phyloP scores from a whole-genome alignment of 179 eudicot genomes.

The Sideroxylon spinosum region DNA sequence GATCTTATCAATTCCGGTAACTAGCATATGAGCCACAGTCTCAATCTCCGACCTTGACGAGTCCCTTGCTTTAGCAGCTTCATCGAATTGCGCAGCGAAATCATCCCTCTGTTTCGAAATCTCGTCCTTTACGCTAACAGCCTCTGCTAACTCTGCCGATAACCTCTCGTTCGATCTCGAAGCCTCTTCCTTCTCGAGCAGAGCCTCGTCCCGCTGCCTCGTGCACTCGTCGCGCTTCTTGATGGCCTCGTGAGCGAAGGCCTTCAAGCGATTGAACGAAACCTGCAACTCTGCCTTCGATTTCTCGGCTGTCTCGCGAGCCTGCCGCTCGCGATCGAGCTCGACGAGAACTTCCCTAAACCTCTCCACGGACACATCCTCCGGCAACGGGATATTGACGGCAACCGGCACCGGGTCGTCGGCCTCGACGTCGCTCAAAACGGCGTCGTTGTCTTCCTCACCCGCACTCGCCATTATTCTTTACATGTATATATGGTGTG shows the following conservation, averaged over 20 bases:
- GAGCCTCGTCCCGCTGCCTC: slow-evolving; percentile 56
- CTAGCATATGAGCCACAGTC: slow-evolving; percentile 74
- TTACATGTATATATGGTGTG: no score
- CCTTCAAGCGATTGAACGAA: slow-evolving; percentile 62
- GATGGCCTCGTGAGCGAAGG: slow-evolving; percentile 77
- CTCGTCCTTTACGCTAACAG: slow-evolving; percentile 42
- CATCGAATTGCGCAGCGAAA: slow-evolving; percentile 34
- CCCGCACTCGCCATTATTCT: slow-evolving; percentile 42
- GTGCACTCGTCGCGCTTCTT: slow-evolving; percentile 74
- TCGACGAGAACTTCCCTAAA: slow-evolving; percentile 56
- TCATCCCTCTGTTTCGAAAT: slow-evolving; percentile 18
- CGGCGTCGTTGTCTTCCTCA: slow-evolving; percentile 65
- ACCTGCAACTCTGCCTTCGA: slow-evolving; percentile 61
- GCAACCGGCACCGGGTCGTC: slow-evolving; percentile 46
- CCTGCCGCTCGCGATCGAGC: slow-evolving; percentile 74
- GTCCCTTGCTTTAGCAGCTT: slow-evolving; percentile 53
- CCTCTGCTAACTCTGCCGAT: slow-evolving; percentile 38
- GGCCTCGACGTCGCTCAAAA: slow-evolving; percentile 79
- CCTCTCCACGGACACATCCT: slow-evolving; percentile 56
- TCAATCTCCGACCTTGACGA: slow-evolving; percentile 65
- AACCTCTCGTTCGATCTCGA: slow-evolving; percentile 45
- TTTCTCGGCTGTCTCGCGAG: slow-evolving; percentile 56
- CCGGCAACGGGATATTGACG: slow-evolving; percentile 24
- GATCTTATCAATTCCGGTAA: slow-evolving; percentile 83
- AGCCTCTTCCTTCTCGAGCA: slow-evolving; percentile 53